Conservation (phyloP, 2,329 filamentous ascomycete species). For the Dothistroma septosporum region DNA sequence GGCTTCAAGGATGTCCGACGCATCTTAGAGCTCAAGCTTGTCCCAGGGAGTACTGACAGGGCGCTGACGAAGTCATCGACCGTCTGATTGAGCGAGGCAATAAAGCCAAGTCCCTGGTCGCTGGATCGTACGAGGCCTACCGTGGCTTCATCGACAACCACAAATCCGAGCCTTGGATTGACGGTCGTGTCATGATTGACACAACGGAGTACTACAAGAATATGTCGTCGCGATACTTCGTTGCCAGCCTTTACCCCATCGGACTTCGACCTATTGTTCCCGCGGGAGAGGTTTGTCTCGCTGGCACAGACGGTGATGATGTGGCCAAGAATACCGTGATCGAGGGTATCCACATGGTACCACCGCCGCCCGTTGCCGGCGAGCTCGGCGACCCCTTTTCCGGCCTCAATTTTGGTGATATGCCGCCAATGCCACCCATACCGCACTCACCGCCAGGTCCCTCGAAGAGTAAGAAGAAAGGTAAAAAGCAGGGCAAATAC, state of each 20-base stretch:
- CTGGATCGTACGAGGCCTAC: not conserved
- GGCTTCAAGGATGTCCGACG: not conserved
- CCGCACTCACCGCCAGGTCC: not conserved
- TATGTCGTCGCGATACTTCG: not conserved
- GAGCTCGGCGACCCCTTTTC: not conserved
- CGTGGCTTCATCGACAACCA: not conserved
- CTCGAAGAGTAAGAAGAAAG: not conserved
- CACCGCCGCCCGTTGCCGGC: not conserved
- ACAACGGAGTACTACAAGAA: not conserved
- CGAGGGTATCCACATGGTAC: not conserved
- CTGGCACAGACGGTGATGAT: not conserved
- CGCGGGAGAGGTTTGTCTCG: not conserved
- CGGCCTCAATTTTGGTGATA: not conserved
- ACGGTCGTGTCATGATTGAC: not conserved
- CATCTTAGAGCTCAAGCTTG: not conserved
- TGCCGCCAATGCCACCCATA: not conserved
- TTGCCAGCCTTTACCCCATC: not conserved
- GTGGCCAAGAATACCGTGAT: not conserved
- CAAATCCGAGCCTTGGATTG: not conserved
- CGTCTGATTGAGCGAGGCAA: not conserved
- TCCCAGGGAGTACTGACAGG: not conserved
- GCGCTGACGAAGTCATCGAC: not conserved
- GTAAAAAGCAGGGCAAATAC: not conserved
- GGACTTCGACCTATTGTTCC: constrained; percentile 1
- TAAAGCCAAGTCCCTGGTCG: not conserved